These are phyloP conservation scores for Ilex paraguariensis DNA, from an alignment of 305 asterid species.

Conservation along the genomic window DNA sequence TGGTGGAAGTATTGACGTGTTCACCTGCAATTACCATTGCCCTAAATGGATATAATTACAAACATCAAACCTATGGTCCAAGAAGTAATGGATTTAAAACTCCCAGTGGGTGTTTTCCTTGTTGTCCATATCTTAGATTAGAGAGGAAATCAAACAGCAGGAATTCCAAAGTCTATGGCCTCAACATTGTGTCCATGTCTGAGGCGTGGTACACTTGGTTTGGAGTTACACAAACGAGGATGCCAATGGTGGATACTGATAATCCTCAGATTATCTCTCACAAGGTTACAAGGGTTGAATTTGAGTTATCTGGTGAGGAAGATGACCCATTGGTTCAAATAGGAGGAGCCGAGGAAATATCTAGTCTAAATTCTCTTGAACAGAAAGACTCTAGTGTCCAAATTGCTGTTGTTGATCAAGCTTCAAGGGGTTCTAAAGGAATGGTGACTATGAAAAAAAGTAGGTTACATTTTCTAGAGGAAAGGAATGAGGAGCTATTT, in stretches of 20 bases:
- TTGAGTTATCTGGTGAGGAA: conserved; percentile 18
- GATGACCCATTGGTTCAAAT: too few species aligned
- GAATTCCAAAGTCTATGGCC: conserved; percentile 13
- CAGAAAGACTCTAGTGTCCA: conserved; percentile 12
- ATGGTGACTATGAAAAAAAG: conserved; percentile 19
- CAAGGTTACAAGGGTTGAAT: conserved; percentile 34
- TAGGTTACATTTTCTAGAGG: conserved; percentile 66
- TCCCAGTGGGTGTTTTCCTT: conserved; percentile 17
- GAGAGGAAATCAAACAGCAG: conserved; percentile 15
- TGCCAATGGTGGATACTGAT: conserved; percentile 3
- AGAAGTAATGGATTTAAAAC: conserved; percentile 18
- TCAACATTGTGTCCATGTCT: conserved; percentile 9
- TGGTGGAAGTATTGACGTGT: conserved; percentile 33
- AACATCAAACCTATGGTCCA: conserved; percentile 15
- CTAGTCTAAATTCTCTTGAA: conserved; percentile 12
- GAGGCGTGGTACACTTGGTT: conserved; percentile 12
- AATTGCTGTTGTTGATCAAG: background rate
- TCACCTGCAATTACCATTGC: conserved; percentile 26
- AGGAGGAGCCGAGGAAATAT: conserved; percentile 15
- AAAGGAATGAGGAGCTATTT: conserved; percentile 49
- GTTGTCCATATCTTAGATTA: conserved; percentile 20
- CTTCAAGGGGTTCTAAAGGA: conserved; percentile 14
- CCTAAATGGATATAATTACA: conserved; percentile 11
- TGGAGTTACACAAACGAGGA: conserved; percentile 16
- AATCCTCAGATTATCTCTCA: conserved; percentile 10